Evolutionary conservation across 1,139 yeast genomes (phyloP), one percentile per base, ranked within the genome.

Genomic region (Yamadazyma siamensis): DNA sequence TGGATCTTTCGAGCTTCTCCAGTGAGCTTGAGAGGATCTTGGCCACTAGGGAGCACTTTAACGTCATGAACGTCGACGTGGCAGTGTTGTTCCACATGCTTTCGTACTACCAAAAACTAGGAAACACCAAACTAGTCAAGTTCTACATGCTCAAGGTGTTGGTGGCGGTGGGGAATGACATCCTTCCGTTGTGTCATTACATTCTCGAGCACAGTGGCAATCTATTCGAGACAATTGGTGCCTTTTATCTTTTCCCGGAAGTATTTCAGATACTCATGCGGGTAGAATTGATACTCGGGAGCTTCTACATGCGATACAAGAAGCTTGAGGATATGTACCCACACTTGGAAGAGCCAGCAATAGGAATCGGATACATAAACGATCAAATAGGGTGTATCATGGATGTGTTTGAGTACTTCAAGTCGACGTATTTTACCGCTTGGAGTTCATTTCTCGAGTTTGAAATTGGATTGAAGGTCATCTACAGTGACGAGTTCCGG

Each of bases 341-440:
- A n/a, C n/a, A n/a, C n/a, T n/a, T n/a, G n/a, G n/a, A n/a, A n/a
- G n/a, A n/a, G n/a, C n/a, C n/a, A n/a, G n/a, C n/a, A n/a, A n/a
- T n/a, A n/a, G n/a, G n/a, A n/a, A n/a, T n/a, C n/a, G n/a, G n/a
- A n/a, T n/a, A n/a, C n/a, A n/a, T n/a, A n/a, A n/a, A n/a, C n/a
- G n/a, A n/a, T n/a, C n/a, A n/a, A n/a, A n/a, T n/a, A n/a, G n/a
- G n/a, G n/a, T n/a, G n/a, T n/a, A n/a, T n/a, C n/a, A n/a, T n/a
- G n/a, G n/a, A n/a, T n/a, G n/a, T n/a, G n/a, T 38, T 62, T 37
- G 44, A 56, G 2, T 47, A 52, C 20, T 49, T 56, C 27, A 62
- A 68, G 35, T 54, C 55, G 23, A 45, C 65, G 31, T 66, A 65
- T 39, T 66, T 60, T 40, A 61, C 58, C 43, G 70, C 73, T 1